Evolutionary conservation across 441 rosid genomes (phyloP).

Genomic region (Adansonia grandidieri): DNA sequence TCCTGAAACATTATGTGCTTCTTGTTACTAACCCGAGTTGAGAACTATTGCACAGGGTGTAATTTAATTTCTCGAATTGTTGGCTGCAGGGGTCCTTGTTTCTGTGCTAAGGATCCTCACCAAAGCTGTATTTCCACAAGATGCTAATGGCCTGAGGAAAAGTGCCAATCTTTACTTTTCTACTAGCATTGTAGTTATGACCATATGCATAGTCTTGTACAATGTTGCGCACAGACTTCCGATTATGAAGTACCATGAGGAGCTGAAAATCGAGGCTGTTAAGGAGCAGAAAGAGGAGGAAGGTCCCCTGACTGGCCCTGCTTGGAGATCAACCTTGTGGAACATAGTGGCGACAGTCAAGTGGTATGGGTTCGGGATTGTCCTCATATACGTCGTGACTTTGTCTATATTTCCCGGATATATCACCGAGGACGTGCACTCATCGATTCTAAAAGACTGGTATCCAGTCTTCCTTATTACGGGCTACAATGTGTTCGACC

Average conservation of each 20-base stretch:
- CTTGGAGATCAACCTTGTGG: conserved; percentile 72
- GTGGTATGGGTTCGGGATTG: conserved; percentile 75
- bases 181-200: conserved; percentile 78
- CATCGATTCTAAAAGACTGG: conserved; percentile 82
- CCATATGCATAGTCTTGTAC: conserved; percentile 64
- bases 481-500: conserved; percentile 77
- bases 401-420: conserved; percentile 89
- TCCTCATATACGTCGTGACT: conserved; percentile 71
- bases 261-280: conserved; percentile 59
- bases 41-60: background rate
- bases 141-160: conserved; percentile 68
- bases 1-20: background rate
- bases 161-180: conserved; percentile 80
- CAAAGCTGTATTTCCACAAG: conserved; percentile 77
- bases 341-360: conserved; percentile 61
- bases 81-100: conserved; percentile 82
- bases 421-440: conserved; percentile 89
- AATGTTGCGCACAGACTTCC: conserved; percentile 80
- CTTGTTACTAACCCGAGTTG: background rate
- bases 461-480: conserved; percentile 72
- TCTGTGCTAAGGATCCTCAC: conserved; percentile 75
- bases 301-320: conserved; percentile 54
- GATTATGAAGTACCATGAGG: conserved; percentile 69
- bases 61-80: conserved; percentile 26
- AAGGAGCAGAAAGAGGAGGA: conserved; percentile 50